Conservation (phyloP, 306 rosid genomes). For the Canavalia ensiformis region DNA sequence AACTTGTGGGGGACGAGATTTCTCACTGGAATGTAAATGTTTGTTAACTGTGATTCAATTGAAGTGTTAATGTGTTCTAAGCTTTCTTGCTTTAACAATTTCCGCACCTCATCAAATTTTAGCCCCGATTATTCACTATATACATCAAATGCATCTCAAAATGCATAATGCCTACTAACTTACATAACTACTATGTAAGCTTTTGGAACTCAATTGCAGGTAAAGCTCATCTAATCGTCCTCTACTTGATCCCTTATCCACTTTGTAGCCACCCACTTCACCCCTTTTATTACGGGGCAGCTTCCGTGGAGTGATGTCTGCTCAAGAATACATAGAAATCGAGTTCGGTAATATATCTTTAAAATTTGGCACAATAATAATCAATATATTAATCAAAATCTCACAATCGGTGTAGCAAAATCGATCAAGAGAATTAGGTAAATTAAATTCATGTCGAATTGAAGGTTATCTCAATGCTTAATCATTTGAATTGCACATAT, state of each 20-base stretch:
- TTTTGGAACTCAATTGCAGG: conserved; percentile 2
- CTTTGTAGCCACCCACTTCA: conserved; percentile 94
- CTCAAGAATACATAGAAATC: conserved; percentile 47
- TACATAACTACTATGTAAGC: conserved; percentile 25
- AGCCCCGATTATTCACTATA: conserved; percentile 8
- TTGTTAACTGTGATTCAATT: neutral
- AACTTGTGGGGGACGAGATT: neutral
- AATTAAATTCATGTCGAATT: neutral
- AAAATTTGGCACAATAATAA: neutral
- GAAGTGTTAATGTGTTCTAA: neutral
- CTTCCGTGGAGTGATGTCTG: conserved; percentile 93
- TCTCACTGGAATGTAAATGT: neutral
- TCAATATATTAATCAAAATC: neutral
- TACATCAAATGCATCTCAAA: neutral
- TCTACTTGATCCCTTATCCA: conserved; percentile 81
- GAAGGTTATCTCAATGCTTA: no score
- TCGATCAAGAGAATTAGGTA: neutral
- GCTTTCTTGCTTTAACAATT: conserved; percentile 15
- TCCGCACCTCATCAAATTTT: conserved; percentile 1
- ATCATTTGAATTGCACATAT: no score
- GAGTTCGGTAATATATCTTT: neutral
- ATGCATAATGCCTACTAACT: conserved; percentile 4
- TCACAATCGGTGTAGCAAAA: no score
- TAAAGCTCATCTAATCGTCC: conserved; percentile 47
- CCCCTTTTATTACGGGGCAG: conserved; percentile 87